phyloP scores from a whole-genome alignment of 1,139 yeast species.

The Yamadazyma diospyri region DNA sequence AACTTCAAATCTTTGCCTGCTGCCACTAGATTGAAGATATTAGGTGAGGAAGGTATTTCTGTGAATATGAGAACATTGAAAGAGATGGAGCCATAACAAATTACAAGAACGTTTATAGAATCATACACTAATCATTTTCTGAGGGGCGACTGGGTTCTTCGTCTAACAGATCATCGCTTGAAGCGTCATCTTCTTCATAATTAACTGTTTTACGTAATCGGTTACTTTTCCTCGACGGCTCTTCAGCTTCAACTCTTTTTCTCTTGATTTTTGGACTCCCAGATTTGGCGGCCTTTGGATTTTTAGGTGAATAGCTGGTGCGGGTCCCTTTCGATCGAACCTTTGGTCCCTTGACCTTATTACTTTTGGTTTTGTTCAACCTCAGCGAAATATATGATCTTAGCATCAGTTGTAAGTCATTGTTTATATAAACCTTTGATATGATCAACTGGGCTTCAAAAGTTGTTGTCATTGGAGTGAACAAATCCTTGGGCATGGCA shows the following conservation, averaged over 20 bases:
- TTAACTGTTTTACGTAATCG: slow-evolving; percentile 36
- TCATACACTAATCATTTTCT: slow-evolving; percentile 2
- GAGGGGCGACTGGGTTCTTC: neutral
- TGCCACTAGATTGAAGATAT: slow-evolving; percentile 67
- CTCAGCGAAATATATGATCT: slow-evolving; percentile 23
- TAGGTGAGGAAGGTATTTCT: slow-evolving; percentile 73
- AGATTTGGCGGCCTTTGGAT: slow-evolving; percentile 5
- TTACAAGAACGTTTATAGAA: neutral
- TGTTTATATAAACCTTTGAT: slow-evolving; percentile 49
- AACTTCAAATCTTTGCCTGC: slow-evolving; percentile 55
- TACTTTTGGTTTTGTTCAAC: slow-evolving; percentile 10
- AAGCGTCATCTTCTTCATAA: slow-evolving; percentile 27
- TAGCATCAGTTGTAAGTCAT: slow-evolving; percentile 30
- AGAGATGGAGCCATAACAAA: slow-evolving; percentile 42
- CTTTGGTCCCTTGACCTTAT: neutral
- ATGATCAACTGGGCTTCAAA: slow-evolving; percentile 45
- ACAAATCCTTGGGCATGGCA: slow-evolving; percentile 63
- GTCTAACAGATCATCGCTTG: slow-evolving; percentile 3
- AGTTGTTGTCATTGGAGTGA: slow-evolving; percentile 48
- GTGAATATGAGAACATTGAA: slow-evolving; percentile 49
- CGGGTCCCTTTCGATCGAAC: slow-evolving; percentile 1
- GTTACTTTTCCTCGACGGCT: slow-evolving; percentile 42
- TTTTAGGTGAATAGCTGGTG: slow-evolving; percentile 1
- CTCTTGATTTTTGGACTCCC: too few species aligned
- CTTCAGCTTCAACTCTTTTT: slow-evolving; percentile 31